Evolutionary conservation across 805 yeast genomes (phyloP).

Genomic region (Candida insectorum): DNA sequence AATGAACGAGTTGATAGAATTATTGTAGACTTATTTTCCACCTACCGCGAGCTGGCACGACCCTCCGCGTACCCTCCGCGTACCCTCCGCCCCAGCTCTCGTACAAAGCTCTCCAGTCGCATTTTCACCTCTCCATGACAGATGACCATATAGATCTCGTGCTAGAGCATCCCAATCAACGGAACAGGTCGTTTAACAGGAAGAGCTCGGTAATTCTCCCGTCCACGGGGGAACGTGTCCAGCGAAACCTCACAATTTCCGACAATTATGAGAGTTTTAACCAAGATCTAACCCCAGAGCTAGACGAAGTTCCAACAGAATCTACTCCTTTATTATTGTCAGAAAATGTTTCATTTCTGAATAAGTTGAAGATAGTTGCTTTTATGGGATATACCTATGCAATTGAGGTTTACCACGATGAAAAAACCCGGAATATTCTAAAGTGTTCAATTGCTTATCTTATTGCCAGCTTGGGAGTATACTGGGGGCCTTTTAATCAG

Average conservation of each 20-base stretch:
- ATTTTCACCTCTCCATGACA: no score
- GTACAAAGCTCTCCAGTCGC: no score
- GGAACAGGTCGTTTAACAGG: slow-evolving; percentile 8
- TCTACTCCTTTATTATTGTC: slow-evolving; percentile 1
- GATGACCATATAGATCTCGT: slow-evolving; percentile 9
- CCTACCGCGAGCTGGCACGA: no score
- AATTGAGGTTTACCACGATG: slow-evolving; percentile 12
- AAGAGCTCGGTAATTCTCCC: slow-evolving; percentile 38
- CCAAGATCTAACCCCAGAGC: not conserved
- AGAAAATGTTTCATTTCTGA: slow-evolving; percentile 3
- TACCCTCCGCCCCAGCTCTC: no score
- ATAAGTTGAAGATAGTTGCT: slow-evolving; percentile 6
- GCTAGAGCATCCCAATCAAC: slow-evolving; percentile 10
- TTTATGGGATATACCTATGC: slow-evolving; percentile 1
- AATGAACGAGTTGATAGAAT: not conserved
- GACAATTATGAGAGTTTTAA: slow-evolving; percentile 18
- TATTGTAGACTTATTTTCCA: no score
- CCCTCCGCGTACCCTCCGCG: no score
- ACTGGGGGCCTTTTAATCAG: slow-evolving; percentile 46
- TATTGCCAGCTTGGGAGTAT: slow-evolving; percentile 71
- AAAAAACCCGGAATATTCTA: slow-evolving; percentile 32
- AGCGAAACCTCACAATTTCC: slow-evolving; percentile 26
- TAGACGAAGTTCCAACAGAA: slow-evolving; percentile 1
- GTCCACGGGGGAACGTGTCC: slow-evolving; percentile 36
- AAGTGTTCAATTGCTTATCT: slow-evolving; percentile 76